These are phyloP conservation scores for Hevea brasiliensis DNA, from an alignment of 345 rosid species.

Conservation along the genomic window DNA sequence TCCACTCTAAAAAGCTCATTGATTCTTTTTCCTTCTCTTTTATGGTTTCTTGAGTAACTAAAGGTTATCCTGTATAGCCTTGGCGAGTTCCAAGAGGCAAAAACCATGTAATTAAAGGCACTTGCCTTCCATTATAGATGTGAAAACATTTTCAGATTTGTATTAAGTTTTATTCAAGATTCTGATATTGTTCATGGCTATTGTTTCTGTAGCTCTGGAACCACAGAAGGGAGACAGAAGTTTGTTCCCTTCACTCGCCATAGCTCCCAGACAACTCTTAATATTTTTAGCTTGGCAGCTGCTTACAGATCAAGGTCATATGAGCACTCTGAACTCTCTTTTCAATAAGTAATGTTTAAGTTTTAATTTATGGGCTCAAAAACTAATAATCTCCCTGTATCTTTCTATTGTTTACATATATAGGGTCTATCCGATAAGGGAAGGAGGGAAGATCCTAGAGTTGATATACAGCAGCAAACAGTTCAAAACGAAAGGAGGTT, in stretches of 20 bases:
- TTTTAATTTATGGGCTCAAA: not conserved
- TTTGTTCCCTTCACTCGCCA: slow-evolving; percentile 77
- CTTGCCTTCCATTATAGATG: too few species aligned
- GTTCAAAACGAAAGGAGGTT: slow-evolving; percentile 71
- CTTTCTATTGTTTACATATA: not conserved
- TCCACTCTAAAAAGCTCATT: too few species aligned
- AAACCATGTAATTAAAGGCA: not conserved
- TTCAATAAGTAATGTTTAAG: not conserved
- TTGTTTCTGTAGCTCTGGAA: slow-evolving; percentile 68
- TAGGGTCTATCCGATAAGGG: slow-evolving; percentile 68
- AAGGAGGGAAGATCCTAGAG: slow-evolving; percentile 88
- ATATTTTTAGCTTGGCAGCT: slow-evolving; percentile 76
- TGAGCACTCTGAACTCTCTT: not conserved
- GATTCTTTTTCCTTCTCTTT: not conserved
- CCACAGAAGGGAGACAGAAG: slow-evolving; percentile 90
- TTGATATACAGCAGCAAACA: slow-evolving; percentile 82
- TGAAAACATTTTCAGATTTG: not conserved
- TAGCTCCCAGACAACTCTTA: slow-evolving; percentile 72
- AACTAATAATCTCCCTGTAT: not conserved
- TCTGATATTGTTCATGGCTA: not conserved
- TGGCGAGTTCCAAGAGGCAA: not conserved
- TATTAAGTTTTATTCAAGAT: slow-evolving; percentile 2
- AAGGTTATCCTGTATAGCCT: not conserved
- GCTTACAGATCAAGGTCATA: slow-evolving; percentile 90
- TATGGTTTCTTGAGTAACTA: not conserved